A percentile compares a stretch with the other conserved stretches of the same genome.
Evolutionary conservation across 164 flowering plant species (phyloP).

Genomic region (Liquidambar formosana): DNA sequence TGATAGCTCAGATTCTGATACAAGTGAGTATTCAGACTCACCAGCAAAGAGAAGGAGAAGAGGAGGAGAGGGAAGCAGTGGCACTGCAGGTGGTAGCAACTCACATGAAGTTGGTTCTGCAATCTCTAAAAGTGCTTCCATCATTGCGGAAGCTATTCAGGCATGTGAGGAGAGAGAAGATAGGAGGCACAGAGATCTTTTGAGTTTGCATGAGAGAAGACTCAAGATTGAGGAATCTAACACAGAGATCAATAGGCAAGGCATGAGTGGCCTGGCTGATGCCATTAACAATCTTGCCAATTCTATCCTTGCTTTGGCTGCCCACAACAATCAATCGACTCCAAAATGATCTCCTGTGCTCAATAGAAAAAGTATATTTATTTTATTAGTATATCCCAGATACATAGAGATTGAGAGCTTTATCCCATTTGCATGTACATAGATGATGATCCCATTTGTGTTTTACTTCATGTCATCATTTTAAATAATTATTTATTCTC

Average conservation of each 20-base stretch:
- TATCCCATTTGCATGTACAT: not conserved
- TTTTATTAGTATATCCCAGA: too few species aligned
- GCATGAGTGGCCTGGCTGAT: constrained; percentile 56
- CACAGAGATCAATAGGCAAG: constrained; percentile 50
- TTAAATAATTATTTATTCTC: not conserved
- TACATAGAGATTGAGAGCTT: not conserved
- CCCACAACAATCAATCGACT: constrained; percentile 32
- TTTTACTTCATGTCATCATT: not conserved
- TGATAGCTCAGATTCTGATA: constrained; percentile 64
- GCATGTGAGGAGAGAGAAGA: constrained; percentile 69
- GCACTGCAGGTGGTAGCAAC: constrained; percentile 15
- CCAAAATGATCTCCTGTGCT: constrained; percentile 20
- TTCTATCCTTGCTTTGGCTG: constrained; percentile 59
- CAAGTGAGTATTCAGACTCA: constrained; percentile 63
- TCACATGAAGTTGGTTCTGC: constrained; percentile 49
- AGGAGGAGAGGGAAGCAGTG: constrained; percentile 24
- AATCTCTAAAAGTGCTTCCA: constrained; percentile 63
- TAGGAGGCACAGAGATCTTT: constrained; percentile 59
- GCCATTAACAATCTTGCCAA: constrained; percentile 69
- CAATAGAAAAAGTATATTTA: too few species aligned
- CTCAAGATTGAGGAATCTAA: constrained; percentile 63
- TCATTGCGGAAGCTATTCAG: constrained; percentile 61
- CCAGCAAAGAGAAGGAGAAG: constrained; percentile 63
- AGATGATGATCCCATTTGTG: not conserved
- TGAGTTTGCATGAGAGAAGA: constrained; percentile 57